Percentiles rank a stretch among this genome's conserved stretches.
Conservation (phyloP, 2,329 filamentous ascomycete genomes). For the Epichloe sp. region DNA sequence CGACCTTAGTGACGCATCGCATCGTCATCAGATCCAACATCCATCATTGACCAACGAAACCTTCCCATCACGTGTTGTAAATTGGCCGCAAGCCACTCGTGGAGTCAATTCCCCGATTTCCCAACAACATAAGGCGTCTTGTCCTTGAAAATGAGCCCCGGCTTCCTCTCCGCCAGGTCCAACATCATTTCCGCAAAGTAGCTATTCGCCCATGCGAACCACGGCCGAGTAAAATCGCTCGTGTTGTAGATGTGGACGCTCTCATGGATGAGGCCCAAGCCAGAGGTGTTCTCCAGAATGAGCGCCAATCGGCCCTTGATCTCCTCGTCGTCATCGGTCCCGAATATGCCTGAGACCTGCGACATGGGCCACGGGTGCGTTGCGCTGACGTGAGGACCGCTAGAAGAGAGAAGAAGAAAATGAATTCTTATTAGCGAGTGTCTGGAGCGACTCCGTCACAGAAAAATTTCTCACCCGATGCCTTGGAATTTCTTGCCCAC, state of each 20-base stretch:
- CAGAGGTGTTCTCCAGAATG: slow-evolving; percentile 27
- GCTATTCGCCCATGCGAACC: slow-evolving; percentile 33
- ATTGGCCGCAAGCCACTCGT: too few relatives aligned
- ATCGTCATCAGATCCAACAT: too few relatives aligned
- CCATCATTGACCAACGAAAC: too few relatives aligned
- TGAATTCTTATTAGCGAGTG: not conserved
- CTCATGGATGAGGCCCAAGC: slow-evolving; percentile 35
- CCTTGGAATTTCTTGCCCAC: slow-evolving; percentile 13
- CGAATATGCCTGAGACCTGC: slow-evolving; percentile 38
- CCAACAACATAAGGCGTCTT: slow-evolving; percentile 2
- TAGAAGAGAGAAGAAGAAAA: not conserved
- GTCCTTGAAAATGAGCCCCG: slow-evolving; percentile 46
- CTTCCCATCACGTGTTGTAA: too few relatives aligned
- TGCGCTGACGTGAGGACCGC: slow-evolving; percentile 52
- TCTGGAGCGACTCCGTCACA: too few relatives aligned
- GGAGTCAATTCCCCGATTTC: not conserved
- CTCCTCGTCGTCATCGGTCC: slow-evolving; percentile 24
- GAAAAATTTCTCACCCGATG: slow-evolving; percentile 12
- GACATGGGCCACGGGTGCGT: slow-evolving; percentile 45
- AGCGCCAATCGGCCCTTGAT: slow-evolving; percentile 22
- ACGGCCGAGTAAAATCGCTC: slow-evolving; percentile 28
- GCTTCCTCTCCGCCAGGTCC: slow-evolving; percentile 70
- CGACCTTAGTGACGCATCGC: too few relatives aligned
- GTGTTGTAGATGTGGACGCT: slow-evolving; percentile 29
- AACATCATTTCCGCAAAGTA: slow-evolving; percentile 36